phyloP scores from a whole-genome alignment of 352 stramenopile species.

The Globisporangium paddicum region DNA sequence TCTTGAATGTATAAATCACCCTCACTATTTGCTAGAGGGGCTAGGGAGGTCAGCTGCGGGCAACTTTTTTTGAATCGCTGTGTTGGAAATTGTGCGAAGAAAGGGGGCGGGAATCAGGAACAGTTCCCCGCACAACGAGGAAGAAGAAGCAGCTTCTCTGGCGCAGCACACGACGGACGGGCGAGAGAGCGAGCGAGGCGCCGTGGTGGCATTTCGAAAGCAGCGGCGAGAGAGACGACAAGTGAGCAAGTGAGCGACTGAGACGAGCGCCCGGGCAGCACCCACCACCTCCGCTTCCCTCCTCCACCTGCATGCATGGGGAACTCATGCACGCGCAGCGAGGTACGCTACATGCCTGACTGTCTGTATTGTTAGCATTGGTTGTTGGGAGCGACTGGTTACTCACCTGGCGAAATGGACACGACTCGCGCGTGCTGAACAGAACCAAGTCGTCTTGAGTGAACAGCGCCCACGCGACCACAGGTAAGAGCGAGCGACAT shows the following conservation, averaged over 20 bases:
- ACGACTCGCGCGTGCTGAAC: neutral
- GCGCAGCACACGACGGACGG: too few relatives aligned
- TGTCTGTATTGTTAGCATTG: neutral
- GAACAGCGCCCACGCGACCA: slow-evolving; percentile 38
- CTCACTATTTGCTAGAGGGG: too few relatives aligned
- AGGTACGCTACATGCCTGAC: slow-evolving; percentile 24
- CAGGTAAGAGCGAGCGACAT: slow-evolving; percentile 22
- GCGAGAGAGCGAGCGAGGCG: neutral
- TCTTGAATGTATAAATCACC: too few relatives aligned
- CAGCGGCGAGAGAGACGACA: neutral
- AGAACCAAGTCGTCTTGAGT: slow-evolving; percentile 68
- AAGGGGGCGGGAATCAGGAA: slow-evolving; percentile 4
- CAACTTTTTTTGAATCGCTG: slow-evolving; percentile 5
- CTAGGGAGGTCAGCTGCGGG: slow-evolving; percentile 1
- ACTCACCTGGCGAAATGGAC: neutral
- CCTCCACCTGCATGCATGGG: slow-evolving; percentile 28
- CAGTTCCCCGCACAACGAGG: too few relatives aligned
- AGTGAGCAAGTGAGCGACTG: neutral
- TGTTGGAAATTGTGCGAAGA: neutral
- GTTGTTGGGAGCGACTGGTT: too few relatives aligned
- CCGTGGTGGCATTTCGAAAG: slow-evolving; percentile 8
- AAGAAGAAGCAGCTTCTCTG: neutral
- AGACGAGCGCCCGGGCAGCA: neutral
- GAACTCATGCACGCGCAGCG: slow-evolving; percentile 57
- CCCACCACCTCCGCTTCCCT: neutral